Evolutionary conservation across 495 filamentous ascomycete genomes (phyloP).

Genomic region (Penicillium turbatum): DNA sequence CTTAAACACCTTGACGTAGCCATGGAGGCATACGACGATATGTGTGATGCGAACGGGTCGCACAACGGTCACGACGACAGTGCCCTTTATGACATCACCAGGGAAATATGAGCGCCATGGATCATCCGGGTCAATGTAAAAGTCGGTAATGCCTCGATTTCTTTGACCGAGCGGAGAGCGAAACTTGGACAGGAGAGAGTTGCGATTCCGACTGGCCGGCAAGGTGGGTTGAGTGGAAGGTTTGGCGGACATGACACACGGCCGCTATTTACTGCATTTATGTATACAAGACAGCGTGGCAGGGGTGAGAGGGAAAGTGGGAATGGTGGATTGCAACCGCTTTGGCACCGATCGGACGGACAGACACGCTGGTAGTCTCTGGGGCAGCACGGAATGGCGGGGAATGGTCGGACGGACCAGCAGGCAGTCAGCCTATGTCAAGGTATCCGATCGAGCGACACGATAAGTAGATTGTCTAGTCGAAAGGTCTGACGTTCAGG

Average conservation of each 20-base stretch:
- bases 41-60: conserved; percentile 87
- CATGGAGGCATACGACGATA: conserved; percentile 80
- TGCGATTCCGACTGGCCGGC: conserved; percentile 44
- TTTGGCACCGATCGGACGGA: conserved; percentile 5
- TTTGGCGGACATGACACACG: conserved; percentile 48
- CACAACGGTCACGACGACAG: conserved; percentile 73
- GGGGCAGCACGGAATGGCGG: conserved; percentile 3
- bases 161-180: conserved; percentile 58
- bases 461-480: conserved; percentile 11
- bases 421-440: conserved; percentile 10
- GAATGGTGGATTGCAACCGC: conserved; percentile 6
- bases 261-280: conserved; percentile 36
- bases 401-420: conserved; percentile 1
- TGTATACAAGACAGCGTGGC: conserved; percentile 29
- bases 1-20: conserved; percentile 84
- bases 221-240: conserved; percentile 35
- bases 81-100: conserved; percentile 63
- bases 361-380: background rate
- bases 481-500: conserved; percentile 6
- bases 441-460: conserved; percentile 15
- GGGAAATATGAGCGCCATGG: conserved; percentile 82
- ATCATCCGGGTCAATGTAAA: conserved; percentile 70
- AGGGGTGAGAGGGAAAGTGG: conserved; percentile 4
- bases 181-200: conserved; percentile 55
- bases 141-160: conserved; percentile 74